A percentile compares a stretch with the other conserved stretches of the same genome.
These are phyloP conservation scores for Leishmania braziliensis DNA, from an alignment of 208 protist genomes.

Conservation along the genomic window DNA sequence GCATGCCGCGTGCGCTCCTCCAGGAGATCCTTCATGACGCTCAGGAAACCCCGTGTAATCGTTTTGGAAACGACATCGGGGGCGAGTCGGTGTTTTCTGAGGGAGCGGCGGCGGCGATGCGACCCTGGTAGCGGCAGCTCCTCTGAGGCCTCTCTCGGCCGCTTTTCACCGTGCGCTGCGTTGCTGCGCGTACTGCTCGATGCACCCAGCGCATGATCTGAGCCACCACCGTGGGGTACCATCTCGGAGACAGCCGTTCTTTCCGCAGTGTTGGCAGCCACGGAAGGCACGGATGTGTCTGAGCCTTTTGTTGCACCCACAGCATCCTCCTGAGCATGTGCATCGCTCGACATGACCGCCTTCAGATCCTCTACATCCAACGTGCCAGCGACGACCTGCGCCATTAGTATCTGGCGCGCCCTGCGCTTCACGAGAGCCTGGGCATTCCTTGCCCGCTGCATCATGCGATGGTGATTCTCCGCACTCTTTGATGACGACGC, in stretches of 20 bases:
- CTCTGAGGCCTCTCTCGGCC: neutral
- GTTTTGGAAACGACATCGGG: slow-evolving; percentile 52
- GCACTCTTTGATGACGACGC: slow-evolving; percentile 57
- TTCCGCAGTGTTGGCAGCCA: neutral
- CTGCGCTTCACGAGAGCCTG: slow-evolving; percentile 45
- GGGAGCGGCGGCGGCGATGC: neutral
- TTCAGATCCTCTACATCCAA: slow-evolving; percentile 42
- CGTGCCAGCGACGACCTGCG: slow-evolving; percentile 63
- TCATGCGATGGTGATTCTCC: slow-evolving; percentile 59
- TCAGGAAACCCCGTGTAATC: slow-evolving; percentile 57
- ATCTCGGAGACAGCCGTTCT: neutral
- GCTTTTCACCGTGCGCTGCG: neutral
- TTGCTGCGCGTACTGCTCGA: slow-evolving; percentile 1
- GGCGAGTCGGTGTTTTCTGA: slow-evolving; percentile 18
- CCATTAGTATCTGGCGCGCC: slow-evolving; percentile 71
- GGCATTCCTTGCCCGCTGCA: slow-evolving; percentile 37
- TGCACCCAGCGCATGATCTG: neutral
- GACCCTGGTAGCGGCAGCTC: neutral
- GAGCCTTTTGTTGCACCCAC: neutral
- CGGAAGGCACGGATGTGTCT: neutral
- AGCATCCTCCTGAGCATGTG: neutral
- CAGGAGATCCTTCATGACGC: slow-evolving; percentile 49
- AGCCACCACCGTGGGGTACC: neutral
- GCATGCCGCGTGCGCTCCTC: slow-evolving; percentile 44
- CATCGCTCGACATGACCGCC: neutral